Evolutionary conservation across 306 rosid genomes (phyloP).

Genomic region (Quercus suber): DNA sequence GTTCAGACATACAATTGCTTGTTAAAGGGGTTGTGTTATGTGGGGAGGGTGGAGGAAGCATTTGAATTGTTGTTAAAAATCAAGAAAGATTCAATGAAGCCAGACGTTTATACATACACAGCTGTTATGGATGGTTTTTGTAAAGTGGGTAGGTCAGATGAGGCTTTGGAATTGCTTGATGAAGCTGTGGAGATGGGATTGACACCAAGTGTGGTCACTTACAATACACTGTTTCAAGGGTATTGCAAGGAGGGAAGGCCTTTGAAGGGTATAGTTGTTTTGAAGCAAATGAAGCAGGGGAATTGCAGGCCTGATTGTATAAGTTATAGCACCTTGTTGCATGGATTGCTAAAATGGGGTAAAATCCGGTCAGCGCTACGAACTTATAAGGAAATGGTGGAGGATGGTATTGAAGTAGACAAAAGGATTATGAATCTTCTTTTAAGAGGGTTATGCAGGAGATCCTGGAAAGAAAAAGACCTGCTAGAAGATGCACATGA

Average conservation of each 20-base stretch:
- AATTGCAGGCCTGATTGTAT: constrained; percentile 61
- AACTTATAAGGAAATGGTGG: constrained; percentile 56
- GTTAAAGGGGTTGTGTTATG: constrained; percentile 78
- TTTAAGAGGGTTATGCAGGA: constrained; percentile 53
- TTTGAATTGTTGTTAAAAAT: constrained; percentile 52
- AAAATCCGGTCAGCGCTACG: constrained; percentile 31
- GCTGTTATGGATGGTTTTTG: constrained; percentile 81
- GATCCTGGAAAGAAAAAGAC: constrained; percentile 33
- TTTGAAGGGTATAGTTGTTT: constrained; percentile 45
- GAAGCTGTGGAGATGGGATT: constrained; percentile 61
- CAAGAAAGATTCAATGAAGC: constrained; percentile 36
- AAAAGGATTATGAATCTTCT: constrained; percentile 51
- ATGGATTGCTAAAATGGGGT: constrained; percentile 73
- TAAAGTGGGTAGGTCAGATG: constrained; percentile 76
- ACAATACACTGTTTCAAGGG: constrained; percentile 66
- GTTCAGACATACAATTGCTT: constrained; percentile 63
- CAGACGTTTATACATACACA: constrained; percentile 64
- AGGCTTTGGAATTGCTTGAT: constrained; percentile 61
- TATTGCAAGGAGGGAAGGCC: constrained; percentile 77
- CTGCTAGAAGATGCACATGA: constrained; percentile 42
- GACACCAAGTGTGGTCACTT: constrained; percentile 53
- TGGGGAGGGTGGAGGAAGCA: constrained; percentile 83
- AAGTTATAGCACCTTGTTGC: constrained; percentile 59
- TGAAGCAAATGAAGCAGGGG: constrained; percentile 56
- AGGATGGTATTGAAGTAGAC: constrained; percentile 49